These are phyloP conservation scores for Fraxinus quadrangulata DNA, from an alignment of 257 asterid species.

Conservation along the genomic window DNA sequence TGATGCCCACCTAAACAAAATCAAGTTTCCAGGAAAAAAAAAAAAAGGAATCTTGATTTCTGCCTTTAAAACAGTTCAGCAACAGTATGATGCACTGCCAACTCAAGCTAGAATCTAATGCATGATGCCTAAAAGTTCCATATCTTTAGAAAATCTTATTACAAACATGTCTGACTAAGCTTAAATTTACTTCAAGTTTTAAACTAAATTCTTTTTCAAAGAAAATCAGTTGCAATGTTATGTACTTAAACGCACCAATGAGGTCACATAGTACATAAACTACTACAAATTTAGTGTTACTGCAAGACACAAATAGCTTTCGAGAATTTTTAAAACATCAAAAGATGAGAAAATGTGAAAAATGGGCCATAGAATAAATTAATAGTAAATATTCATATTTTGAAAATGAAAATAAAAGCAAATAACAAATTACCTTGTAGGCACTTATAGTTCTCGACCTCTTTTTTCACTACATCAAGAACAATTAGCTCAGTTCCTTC, in stretches of 20 bases:
- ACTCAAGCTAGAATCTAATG: not conserved
- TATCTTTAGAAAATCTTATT: not conserved
- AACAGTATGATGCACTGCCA: slow-evolving; percentile 3
- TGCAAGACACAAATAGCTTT: no score
- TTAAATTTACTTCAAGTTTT: not conserved
- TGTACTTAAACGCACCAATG: not conserved
- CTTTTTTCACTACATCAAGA: slow-evolving; percentile 46
- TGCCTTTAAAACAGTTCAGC: slow-evolving; percentile 8
- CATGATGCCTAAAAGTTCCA: slow-evolving; percentile 2
- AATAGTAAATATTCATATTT: not conserved
- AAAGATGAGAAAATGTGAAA: not conserved
- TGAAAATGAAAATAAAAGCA: not conserved
- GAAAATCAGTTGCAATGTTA: not conserved
- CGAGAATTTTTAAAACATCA: not conserved
- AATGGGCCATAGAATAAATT: not conserved
- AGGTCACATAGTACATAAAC: not conserved
- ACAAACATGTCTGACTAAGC: not conserved
- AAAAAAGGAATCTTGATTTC: slow-evolving; percentile 10
- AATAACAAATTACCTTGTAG: slow-evolving; percentile 36
- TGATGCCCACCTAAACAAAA: slow-evolving; percentile 81
- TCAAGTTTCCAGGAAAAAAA: slow-evolving; percentile 6
- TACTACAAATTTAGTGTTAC: not conserved
- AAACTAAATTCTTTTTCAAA: not conserved
- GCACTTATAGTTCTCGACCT: slow-evolving; percentile 51
- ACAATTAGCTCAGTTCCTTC: slow-evolving; percentile 50